Base-by-base conservation (phyloP, 768 basidiomycete species). In the Macrolepiota fuliginosa region DNA sequence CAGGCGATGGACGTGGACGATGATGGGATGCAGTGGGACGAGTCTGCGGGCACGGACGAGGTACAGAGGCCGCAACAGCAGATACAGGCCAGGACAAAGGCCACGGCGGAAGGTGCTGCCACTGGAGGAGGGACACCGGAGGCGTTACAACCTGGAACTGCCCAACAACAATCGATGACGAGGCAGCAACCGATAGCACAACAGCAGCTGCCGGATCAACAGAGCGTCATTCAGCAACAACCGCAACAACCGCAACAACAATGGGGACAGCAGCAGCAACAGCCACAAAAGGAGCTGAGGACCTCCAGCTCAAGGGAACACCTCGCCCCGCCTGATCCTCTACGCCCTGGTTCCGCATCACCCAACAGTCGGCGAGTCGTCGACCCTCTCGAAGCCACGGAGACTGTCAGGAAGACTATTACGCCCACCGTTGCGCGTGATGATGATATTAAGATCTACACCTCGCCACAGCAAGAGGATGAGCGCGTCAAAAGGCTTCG, bases 1-100 rank as follows among this genome's bases (percentile, higher is more conserved):
- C 45, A 24, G 35, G 29, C 10, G 29, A 19, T 11, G 6, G 69
- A 72, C 57, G 84, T 88, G 80, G 89, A 90, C 56, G 92, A 94
- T 63, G 94, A 95, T 67, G 90, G 88, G 2, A 91, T 96, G 85
- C 82, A 83, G 62, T 96, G 95, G 94, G 93, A 94, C 52, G 91
- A 93, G 3, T 32, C 29, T 57, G 73, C 79, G 39, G 82, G 79
- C 11, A 86, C 83, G 1, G 84, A 83, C 56, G 78, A 81, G 35
- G 71, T 72, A 47, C 72, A 75, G 52, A 65, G 70, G 47, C 72
- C 71, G 61, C 71, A 70, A 49, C 64, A 64, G 56, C 65, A 58
- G 57, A 73, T 69, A 52, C 74, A 75, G 58, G 59, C 45, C 58
- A 45, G 40, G 67, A 56, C 60, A 69, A 62, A n/a, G 19, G 19